Conservation (phyloP, 78 protist genomes). For the Dictyostelium intermedium region DNA sequence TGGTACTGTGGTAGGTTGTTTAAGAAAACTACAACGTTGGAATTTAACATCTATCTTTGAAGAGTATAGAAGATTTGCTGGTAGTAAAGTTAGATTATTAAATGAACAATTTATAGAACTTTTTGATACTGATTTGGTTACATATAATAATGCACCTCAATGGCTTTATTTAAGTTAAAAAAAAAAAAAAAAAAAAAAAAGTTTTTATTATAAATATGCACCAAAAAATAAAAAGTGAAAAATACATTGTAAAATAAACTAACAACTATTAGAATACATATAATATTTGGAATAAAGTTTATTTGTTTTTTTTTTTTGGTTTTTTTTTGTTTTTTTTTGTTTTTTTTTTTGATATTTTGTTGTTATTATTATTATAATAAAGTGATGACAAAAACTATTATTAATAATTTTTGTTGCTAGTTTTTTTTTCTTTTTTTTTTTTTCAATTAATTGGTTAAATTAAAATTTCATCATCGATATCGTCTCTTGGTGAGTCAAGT, state of each 20-base stretch:
- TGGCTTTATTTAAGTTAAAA: constrained; percentile 37
- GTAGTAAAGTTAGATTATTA: constrained; percentile 84
- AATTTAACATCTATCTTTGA: constrained; percentile 92
- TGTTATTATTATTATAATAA: not conserved
- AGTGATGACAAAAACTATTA: too few species aligned
- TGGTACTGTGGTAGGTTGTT: constrained; percentile 94
- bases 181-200: too few species aligned
- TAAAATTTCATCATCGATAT: not conserved
- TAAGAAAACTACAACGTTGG: constrained; percentile 97
- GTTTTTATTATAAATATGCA: not conserved
- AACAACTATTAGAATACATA: not conserved
- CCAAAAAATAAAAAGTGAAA: not conserved
- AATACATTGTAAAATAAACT: not conserved
- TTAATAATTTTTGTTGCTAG: too few species aligned
- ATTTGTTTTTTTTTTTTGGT: not conserved
- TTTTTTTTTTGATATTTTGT: not conserved
- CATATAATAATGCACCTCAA: constrained; percentile 80
- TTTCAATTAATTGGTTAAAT: not conserved
- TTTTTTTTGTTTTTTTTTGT: not conserved
- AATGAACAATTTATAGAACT: constrained; percentile 98
- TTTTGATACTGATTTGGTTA: constrained; percentile 96
- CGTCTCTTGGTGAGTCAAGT: not conserved
- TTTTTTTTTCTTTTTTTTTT: not conserved
- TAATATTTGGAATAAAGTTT: not conserved
- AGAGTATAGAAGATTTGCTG: constrained; percentile 94